A percentile compares a stretch with the other conserved stretches of the same genome.
Evolutionary conservation across 2,329 filamentous ascomycete genomes (phyloP).

Genomic region (Venturia asperata): DNA sequence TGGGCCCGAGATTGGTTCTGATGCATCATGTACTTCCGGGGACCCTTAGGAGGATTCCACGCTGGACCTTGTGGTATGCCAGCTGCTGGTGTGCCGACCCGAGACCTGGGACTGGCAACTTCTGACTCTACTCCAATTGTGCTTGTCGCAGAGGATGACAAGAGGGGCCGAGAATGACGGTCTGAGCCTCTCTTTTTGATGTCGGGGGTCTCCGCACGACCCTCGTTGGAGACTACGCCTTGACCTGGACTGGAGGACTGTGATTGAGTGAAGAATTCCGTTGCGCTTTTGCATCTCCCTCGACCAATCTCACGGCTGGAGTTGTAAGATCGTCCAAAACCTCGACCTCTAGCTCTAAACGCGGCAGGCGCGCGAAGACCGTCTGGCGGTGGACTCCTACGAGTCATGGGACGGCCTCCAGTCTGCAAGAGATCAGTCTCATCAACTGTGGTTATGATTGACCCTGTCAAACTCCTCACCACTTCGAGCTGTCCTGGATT

Average conservation of each 20-base stretch:
- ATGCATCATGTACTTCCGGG: background rate
- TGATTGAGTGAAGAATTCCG: background rate
- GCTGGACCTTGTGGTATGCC: slow-evolving; percentile 7
- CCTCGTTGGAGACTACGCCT: background rate
- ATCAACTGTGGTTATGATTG: background rate
- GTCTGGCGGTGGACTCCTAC: background rate
- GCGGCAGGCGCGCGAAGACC: background rate
- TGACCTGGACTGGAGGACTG: background rate
- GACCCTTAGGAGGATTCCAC: slow-evolving; percentile 7
- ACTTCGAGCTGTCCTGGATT: background rate
- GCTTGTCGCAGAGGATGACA: background rate
- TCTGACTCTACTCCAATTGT: background rate
- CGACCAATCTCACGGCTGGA: background rate
- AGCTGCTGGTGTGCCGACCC: background rate
- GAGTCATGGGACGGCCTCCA: background rate
- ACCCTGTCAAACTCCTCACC: background rate
- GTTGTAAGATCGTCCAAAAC: background rate
- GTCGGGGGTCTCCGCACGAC: background rate
- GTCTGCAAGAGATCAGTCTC: background rate
- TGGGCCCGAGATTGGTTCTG: background rate
- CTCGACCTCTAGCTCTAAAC: background rate
- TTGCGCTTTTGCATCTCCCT: background rate
- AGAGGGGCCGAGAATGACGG: background rate
- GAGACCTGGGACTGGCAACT: background rate
- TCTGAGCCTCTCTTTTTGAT: background rate